Evolutionary conservation across 257 asterid genomes (phyloP).

Genomic region (Rauvolfia tetraphylla): DNA sequence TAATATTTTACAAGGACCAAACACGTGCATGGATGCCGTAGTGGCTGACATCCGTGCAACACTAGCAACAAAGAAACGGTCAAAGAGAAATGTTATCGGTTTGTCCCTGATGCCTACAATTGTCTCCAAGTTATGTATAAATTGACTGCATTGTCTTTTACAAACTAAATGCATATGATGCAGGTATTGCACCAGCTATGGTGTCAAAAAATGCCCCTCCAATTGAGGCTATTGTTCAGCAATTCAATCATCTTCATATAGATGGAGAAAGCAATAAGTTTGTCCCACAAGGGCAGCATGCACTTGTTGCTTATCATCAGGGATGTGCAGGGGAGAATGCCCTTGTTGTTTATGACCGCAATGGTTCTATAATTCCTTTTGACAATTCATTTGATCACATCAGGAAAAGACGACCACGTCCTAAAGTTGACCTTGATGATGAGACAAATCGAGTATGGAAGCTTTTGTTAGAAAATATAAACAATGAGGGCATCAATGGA

Average conservation of each 20-base stretch:
- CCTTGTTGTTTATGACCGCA: conserved; percentile 65
- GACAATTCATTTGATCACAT: conserved; percentile 35
- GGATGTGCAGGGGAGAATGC: conserved; percentile 40
- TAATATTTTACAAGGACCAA: conserved; percentile 33
- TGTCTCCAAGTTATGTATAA: conserved; percentile 22
- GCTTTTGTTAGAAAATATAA: conserved; percentile 49
- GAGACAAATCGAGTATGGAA: conserved; percentile 54
- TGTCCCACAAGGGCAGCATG: conserved; percentile 30
- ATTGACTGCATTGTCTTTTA: neutral
- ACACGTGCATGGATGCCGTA: conserved; percentile 50
- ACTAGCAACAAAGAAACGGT: conserved; percentile 48
- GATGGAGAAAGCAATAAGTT: conserved; percentile 27
- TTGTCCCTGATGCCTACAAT: conserved; percentile 30
- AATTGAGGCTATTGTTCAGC: conserved; percentile 3
- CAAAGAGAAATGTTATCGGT: conserved; percentile 45
- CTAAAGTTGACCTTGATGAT: conserved; percentile 55
- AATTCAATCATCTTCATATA: conserved; percentile 6
- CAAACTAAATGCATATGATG: neutral
- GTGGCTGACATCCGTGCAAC: conserved; percentile 38
- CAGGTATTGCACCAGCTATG: conserved; percentile 5
- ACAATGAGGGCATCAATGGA: conserved; percentile 51
- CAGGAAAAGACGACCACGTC: conserved; percentile 57
- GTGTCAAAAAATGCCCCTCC: neutral
- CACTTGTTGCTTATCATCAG: conserved; percentile 30
- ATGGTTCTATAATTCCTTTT: conserved; percentile 64